A percentile compares a stretch with the other conserved stretches of the same genome.
These are phyloP conservation scores for Pseudogymnoascus pannorum DNA, from an alignment of 2,329 filamentous ascomycete genomes.

Conservation along the genomic window DNA sequence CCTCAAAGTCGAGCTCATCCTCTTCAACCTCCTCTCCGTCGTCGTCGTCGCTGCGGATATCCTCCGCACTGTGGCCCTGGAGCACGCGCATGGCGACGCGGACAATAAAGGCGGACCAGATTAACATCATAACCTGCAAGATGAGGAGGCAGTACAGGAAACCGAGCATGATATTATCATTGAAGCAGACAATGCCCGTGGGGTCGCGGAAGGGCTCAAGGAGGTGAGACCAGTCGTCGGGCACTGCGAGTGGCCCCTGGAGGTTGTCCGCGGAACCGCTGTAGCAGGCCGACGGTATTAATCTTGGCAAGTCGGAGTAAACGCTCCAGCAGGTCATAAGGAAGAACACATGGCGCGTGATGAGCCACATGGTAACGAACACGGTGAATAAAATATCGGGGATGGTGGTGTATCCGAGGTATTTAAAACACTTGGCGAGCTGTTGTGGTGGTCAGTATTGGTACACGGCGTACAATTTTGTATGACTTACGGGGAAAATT, in stretches of 20 bases:
- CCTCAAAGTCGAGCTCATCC: background rate
- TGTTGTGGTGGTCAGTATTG: slow-evolving; percentile 30
- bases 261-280: slow-evolving; percentile 48
- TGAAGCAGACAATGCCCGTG: slow-evolving; percentile 73
- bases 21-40: slow-evolving; percentile 56
- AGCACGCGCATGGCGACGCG: slow-evolving; percentile 76
- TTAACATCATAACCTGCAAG: slow-evolving; percentile 70
- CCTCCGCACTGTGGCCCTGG: slow-evolving; percentile 69
- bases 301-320: slow-evolving; percentile 54
- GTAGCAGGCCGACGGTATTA: slow-evolving; percentile 67
- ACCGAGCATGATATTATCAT: slow-evolving; percentile 61
- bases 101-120: slow-evolving; percentile 88
- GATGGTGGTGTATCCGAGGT: slow-evolving; percentile 64
- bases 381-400: slow-evolving; percentile 81
- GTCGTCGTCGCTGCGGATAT: slow-evolving; percentile 82
- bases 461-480: background rate
- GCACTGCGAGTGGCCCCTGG: slow-evolving; percentile 44
- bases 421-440: slow-evolving; percentile 91
- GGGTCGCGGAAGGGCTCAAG: slow-evolving; percentile 67
- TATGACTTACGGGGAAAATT: slow-evolving; percentile 66
- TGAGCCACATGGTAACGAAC: slow-evolving; percentile 80
- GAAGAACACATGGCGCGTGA: slow-evolving; percentile 76
- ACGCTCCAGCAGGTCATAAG: slow-evolving; percentile 75
- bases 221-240: slow-evolving; percentile 52
- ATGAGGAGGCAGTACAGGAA: slow-evolving; percentile 73